These are phyloP conservation scores for Vicia sativa DNA, from an alignment of 306 rosid genomes.

Conservation along the genomic window DNA sequence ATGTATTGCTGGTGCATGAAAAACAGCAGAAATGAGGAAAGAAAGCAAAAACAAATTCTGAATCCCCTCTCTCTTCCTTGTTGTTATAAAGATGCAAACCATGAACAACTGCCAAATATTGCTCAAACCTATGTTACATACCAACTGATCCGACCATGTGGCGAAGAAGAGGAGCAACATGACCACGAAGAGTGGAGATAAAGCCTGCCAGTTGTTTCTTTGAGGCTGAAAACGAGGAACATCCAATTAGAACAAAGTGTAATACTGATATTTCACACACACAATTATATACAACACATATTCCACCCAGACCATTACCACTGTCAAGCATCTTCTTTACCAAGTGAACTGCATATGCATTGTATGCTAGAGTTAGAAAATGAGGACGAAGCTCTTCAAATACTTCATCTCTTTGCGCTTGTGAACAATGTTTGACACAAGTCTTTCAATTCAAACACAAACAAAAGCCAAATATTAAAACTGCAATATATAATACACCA, in stretches of 20 bases:
- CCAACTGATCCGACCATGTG: conserved; percentile 95
- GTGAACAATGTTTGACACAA: conserved; percentile 85
- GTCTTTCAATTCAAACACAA: conserved; percentile 52
- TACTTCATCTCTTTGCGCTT: conserved; percentile 73
- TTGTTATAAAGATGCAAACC: conserved; percentile 18
- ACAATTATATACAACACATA: not conserved
- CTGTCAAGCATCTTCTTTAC: conserved; percentile 88
- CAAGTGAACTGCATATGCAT: conserved; percentile 81
- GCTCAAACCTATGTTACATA: conserved; percentile 41
- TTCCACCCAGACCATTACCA: conserved; percentile 55
- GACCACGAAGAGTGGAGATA: conserved; percentile 81
- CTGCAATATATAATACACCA: conserved; percentile 3
- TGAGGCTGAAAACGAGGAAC: conserved; percentile 65
- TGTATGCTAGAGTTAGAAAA: conserved; percentile 72
- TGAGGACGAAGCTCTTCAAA: conserved; percentile 91
- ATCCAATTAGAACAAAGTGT: too few relatives aligned
- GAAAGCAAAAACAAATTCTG: not conserved
- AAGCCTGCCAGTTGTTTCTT: conserved; percentile 76
- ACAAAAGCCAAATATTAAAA: conserved; percentile 37
- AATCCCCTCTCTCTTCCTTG: not conserved
- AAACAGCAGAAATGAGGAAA: conserved; percentile 29
- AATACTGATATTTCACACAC: too few relatives aligned
- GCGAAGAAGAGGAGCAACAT: conserved; percentile 91
- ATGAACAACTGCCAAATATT: conserved; percentile 7
- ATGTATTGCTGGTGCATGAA: conserved; percentile 13